Conservation (phyloP, 176 grass and related monocot species). For the Ananas comosus region DNA sequence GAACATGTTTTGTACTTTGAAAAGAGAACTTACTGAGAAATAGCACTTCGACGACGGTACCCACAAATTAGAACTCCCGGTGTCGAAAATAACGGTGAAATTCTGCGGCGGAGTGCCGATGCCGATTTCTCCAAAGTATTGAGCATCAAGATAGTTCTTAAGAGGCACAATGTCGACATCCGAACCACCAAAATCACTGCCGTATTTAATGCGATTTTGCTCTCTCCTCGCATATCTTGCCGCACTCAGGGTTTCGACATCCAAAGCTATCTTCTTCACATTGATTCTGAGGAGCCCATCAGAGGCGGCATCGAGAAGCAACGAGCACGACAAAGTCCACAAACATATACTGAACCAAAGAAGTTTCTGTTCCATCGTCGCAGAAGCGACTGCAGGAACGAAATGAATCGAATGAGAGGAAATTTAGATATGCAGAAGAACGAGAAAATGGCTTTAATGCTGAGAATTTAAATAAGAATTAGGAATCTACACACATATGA, state of each 20-base stretch:
- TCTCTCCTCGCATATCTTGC: slow-evolving; percentile 30
- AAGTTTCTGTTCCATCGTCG: slow-evolving; percentile 28
- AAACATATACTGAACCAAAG: slow-evolving; percentile 32
- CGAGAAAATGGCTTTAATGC: not conserved
- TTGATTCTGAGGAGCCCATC: slow-evolving; percentile 52
- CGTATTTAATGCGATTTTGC: not conserved
- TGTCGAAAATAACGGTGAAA: slow-evolving; percentile 89
- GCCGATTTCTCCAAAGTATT: slow-evolving; percentile 77
- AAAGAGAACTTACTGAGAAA: slow-evolving; percentile 46
- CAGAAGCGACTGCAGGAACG: slow-evolving; percentile 4
- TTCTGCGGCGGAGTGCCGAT: slow-evolving; percentile 75
- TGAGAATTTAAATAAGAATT: too few species aligned
- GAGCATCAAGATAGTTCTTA: slow-evolving; percentile 75
- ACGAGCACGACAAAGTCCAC: slow-evolving; percentile 34
- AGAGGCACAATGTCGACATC: slow-evolving; percentile 49
- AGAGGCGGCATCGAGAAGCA: slow-evolving; percentile 13
- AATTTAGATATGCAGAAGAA: not conserved
- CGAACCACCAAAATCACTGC: slow-evolving; percentile 16
- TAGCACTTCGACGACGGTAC: slow-evolving; percentile 83
- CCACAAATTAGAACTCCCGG: slow-evolving; percentile 94
- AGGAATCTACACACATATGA: not conserved
- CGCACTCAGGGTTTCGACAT: slow-evolving; percentile 25
- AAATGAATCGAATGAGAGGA: too few species aligned
- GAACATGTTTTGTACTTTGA: not conserved
- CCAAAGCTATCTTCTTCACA: slow-evolving; percentile 40